Evolutionary conservation across 2,329 filamentous ascomycete species (phyloP), one percentile per base, ranked within the genome.

Genomic region (Stachybotrys chlorohalonatus): DNA sequence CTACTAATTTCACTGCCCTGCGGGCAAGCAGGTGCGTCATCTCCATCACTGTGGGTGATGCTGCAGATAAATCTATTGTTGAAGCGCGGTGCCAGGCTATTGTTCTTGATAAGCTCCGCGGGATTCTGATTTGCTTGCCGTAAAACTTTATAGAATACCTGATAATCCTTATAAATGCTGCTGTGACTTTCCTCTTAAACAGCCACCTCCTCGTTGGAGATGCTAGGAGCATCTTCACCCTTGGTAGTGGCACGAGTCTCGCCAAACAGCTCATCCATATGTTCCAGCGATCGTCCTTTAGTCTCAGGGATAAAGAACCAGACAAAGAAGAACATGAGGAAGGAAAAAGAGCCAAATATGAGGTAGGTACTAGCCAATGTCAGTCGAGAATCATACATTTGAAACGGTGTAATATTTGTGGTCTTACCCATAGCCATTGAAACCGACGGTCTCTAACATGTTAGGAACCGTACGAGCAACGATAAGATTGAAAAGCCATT

Each of bases 401-500:
- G 3, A 9, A 9, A 7, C 15, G 7, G 7, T 4, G 7, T 36
- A 2, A 24, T 17, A 5, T 31, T 17, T 5, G 4, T 24, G 17
- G n/a, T n/a, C 32, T 39, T 15, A 52, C 31, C 32, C 31, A 15
- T 52, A 39, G 32, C 52, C 52, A 47, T 36, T 17, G 9, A 11
- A 15, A 13, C 52, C 52, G 13, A 50, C 15, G 7, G 52, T 49
- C n/a, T 11, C 47, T 4, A 42, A 31, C 52, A 53, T 53, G 30
- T 48, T 53, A 31, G 47, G 31, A 30, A 45, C 32, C 9, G 46
- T 47, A n/a, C 47, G 73, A 5, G 84, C 83, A 47, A 87, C 82
- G 5, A 86, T 83, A 56, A 87, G 84, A 63, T 87, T 87, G 68
- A 87, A 87, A 6, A 87, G 65, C 83, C 84, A 86, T 62, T 87